These are phyloP conservation scores for Camelina neglecta DNA, from an alignment of 345 rosid genomes.

Conservation along the genomic window DNA sequence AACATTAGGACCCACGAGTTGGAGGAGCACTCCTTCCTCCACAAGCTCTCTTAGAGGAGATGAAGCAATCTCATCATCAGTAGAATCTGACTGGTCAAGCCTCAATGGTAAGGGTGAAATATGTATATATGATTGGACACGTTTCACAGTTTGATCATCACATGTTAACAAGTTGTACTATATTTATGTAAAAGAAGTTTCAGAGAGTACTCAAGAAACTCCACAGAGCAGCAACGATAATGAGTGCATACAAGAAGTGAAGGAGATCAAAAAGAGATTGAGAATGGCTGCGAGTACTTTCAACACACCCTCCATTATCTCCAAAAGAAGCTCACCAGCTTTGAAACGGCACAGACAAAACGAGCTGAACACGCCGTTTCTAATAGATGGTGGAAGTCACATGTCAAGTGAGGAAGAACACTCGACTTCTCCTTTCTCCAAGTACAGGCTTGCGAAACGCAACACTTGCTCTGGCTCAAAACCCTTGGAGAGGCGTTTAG, in stretches of 20 bases:
- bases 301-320: conserved; percentile 31
- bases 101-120: neutral
- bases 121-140: neutral
- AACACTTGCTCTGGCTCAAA: neutral
- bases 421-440: neutral
- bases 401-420: conserved; percentile 4
- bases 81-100: neutral
- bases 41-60: neutral
- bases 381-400: neutral
- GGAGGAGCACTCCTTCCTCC: neutral
- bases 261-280: neutral
- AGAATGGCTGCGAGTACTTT: conserved; percentile 30
- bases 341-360: conserved; percentile 1
- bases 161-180: neutral
- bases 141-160: neutral
- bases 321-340: conserved; percentile 19
- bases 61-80: conserved; percentile 4
- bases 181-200: neutral
- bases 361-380: neutral
- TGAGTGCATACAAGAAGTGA: neutral
- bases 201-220: neutral
- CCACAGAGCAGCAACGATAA: conserved; percentile 2
- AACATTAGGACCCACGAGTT: conserved; percentile 6
- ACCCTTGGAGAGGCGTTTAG: conserved; percentile 28
- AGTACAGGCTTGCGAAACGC: neutral